Evolutionary conservation across 768 basidiomycete genomes (phyloP), one percentile per base, ranked within the genome.

Genomic region (Tylopilus sp.): DNA sequence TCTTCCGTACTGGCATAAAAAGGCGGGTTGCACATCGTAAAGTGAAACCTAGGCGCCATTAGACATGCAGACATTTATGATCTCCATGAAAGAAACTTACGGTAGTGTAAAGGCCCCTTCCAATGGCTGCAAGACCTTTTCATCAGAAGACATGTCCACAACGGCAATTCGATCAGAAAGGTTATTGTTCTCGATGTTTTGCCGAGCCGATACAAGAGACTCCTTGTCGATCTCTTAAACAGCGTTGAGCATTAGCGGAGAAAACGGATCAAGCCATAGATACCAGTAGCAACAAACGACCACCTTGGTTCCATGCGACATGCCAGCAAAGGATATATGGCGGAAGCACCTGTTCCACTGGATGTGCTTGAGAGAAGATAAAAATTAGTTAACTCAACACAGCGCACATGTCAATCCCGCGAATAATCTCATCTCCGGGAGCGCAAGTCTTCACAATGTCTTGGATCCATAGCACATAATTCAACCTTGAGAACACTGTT

Each of bases 1-100:
- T 98, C 96, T 28, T 84, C 81, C 1, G 67, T 63, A 52, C 84
- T 89, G n/a, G 75, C 66, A 64, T 97, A 98, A 70, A 99, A 99
- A 0, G 96, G 96, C 0, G 96, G 96, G 67, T 98, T 99, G 71
- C 95, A 98, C 84, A 98, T 92, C 0, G 85, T 83, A 58, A 96
- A 92, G 52, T 87, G 82, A 61, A 85, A 83, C 4, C 81, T 84
- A 48, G 12, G 11, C 22, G 19, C 1, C 3, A 37, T 50, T 25
- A 50, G 50, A 45, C 42, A 46, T 14, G 5, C 3, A 48, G 11
- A 9, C 12, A 6, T 5, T 25, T 52, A 28, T 22, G 12, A 22
- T 22, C n/a, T 29, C 19, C 9, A 50, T 22, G 22, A 36, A 4
- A 44, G 19, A 49, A 24, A 51, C 29, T 12, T 52, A 60, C 56